Base-by-base conservation (phyloP, 768 basidiomycete genomes). In the Russula olivacea region DNA sequence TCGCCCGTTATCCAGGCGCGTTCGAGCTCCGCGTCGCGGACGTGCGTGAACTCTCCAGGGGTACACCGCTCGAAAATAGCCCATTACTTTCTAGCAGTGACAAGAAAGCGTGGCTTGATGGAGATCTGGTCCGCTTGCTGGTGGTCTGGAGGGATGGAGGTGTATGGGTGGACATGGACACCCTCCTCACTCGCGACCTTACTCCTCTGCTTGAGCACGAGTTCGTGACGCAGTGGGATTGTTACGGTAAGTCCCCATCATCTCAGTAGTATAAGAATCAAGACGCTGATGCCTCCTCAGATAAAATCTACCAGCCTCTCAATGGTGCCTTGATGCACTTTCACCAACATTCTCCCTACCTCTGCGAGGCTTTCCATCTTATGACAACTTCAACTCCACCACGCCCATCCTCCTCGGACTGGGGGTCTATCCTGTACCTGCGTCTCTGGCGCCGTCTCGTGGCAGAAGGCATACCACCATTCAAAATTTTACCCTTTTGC, bases 151-250 rank as follows among this genome's bases (percentile, higher is more conserved):
- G 83, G 64, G 85, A 83, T 70, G 96, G 96, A 1, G 96, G 96
- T 0, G 84, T 97, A 25, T 98, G 96, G 96, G 80, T 98, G 52
- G 96, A 99, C 72, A 97, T 98, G 93, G 96, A 99, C 74, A 90
- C 90, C 55, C 80, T 98, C 59, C 77, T 98, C 66, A 96, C 93
- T 50, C 78, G 96, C 59, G 91, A 94, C 75, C 76, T 98, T 38
- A 78, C 86, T 3, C 93, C 95, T 10, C 77, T 98, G 59, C 80
- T 90, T 7, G 95, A 97, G 72, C 89, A 92, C 69, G 96, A 99
- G 74, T 99, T 95, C 71, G 92, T 98, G 11, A 96, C 93, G 1
- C 94, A 99, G 70, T 99, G 96, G 96, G 96, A 99, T 71, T 98
- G 96, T 73, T 98, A 98, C 70, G 91, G 95, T 93, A 72, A 48